Percentiles rank a stretch among this genome's conserved stretches.
phyloP scores from a whole-genome alignment of 1,139 yeast species.

The Pneumocystis canis region DNA sequence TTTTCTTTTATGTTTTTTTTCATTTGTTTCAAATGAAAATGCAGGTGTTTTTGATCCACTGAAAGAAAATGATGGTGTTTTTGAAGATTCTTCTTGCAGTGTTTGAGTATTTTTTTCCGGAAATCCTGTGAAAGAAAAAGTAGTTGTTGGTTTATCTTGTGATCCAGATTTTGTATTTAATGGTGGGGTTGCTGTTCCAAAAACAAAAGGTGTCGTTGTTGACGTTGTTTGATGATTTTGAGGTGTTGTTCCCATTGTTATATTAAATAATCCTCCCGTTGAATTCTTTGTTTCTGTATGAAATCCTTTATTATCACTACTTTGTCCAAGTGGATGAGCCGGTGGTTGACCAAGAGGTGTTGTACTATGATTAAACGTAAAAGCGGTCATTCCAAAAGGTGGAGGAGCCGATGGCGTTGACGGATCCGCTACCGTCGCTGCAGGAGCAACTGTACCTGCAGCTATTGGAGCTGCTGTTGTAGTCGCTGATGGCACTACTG shows the following conservation, averaged over 20 bases:
- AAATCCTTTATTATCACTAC: not conserved
- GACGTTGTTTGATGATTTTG: not conserved
- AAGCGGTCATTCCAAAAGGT: not conserved
- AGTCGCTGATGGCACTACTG: too few species aligned
- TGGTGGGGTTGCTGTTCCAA: not conserved
- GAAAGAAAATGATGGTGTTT: not conserved
- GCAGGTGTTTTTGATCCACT: slow-evolving; percentile 6
- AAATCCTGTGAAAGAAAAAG: not conserved
- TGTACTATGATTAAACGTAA: not conserved
- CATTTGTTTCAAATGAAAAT: not conserved
- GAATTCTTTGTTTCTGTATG: not conserved
- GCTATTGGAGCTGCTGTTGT: not conserved
- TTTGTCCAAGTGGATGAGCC: not conserved
- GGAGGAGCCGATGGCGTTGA: not conserved
- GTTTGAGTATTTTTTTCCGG: not conserved
- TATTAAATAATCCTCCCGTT: not conserved
- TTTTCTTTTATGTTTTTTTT: slow-evolving; percentile 12
- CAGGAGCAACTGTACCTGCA: not conserved
- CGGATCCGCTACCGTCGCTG: not conserved
- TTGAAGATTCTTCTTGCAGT: not conserved
- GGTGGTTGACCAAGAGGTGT: not conserved
- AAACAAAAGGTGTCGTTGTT: not conserved
- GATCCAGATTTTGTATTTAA: not conserved
- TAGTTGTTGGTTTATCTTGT: not conserved
- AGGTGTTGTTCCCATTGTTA: not conserved